A percentile compares a stretch with the other conserved stretches of the same genome.
Evolutionary conservation across 306 rosid genomes (phyloP).

Genomic region (Purshia tridentata): DNA sequence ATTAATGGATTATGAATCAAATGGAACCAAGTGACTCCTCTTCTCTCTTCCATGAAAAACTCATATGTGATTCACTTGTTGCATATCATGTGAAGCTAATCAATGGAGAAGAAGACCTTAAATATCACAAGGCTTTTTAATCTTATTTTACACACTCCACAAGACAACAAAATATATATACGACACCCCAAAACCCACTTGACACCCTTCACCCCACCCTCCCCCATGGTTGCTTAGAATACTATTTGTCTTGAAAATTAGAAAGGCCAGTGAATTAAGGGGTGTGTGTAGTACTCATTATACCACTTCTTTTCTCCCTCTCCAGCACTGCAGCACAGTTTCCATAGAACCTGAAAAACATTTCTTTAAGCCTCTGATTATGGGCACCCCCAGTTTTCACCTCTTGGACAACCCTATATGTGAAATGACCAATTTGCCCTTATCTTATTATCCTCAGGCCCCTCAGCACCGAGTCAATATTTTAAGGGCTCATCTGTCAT

Average conservation of each 20-base stretch:
- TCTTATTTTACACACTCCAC: constrained; percentile 18
- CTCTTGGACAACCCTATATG: not conserved
- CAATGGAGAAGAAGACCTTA: not conserved
- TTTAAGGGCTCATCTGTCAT: not conserved
- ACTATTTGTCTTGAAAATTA: constrained; percentile 10
- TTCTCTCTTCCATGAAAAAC: no score
- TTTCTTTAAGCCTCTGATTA: not conserved
- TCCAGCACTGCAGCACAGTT: constrained; percentile 17
- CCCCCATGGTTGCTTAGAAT: not conserved
- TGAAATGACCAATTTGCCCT: constrained; percentile 5
- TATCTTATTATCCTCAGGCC: not conserved
- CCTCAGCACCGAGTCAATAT: not conserved
- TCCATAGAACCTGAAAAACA: constrained; percentile 9
- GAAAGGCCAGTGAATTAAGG: constrained; percentile 30
- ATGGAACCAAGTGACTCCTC: no score
- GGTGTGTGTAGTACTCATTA: constrained; percentile 26
- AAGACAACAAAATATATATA: constrained; percentile 1
- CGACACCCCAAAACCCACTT: constrained; percentile 16
- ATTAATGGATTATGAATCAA: not conserved
- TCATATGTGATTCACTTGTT: no score
- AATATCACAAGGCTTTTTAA: not conserved
- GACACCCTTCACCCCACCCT: constrained; percentile 6
- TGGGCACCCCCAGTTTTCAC: not conserved
- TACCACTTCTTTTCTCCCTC: not conserved
- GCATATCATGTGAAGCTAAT: no score